Conservation (phyloP, 257 asterid genomes). For the Euphrasia confusa region DNA sequence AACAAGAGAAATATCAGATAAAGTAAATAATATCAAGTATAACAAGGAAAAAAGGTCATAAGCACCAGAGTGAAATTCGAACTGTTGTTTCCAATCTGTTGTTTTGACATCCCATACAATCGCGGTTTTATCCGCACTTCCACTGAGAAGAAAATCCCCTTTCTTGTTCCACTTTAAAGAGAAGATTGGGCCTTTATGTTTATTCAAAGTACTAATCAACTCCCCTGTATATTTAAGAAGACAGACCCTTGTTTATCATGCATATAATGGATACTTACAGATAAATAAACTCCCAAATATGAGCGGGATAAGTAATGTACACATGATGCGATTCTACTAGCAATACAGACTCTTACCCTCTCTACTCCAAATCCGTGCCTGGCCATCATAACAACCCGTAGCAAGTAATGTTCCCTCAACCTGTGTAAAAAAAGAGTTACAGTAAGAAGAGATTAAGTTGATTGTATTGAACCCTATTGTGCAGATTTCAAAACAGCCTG, state of each 20-base stretch:
- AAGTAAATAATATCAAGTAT: not conserved
- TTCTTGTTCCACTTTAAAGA: slow-evolving; percentile 81
- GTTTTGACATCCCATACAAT: slow-evolving; percentile 75
- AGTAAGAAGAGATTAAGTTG: not conserved
- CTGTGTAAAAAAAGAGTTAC: slow-evolving; percentile 26
- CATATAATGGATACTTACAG: slow-evolving; percentile 10
- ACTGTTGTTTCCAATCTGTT: slow-evolving; percentile 68
- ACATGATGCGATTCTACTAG: not conserved
- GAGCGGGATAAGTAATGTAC: not conserved
- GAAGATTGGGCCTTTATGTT: slow-evolving; percentile 76
- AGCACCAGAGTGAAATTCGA: slow-evolving; percentile 68
- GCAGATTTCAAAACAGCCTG: slow-evolving; percentile 1
- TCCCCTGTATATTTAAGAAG: slow-evolving; percentile 48
- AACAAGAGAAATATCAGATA: not conserved
- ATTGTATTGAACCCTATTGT: not conserved
- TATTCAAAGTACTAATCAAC: slow-evolving; percentile 49
- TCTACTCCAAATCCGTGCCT: slow-evolving; percentile 70
- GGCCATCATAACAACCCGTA: slow-evolving; percentile 80
- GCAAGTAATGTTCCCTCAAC: slow-evolving; percentile 74
- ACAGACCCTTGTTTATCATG: slow-evolving; percentile 13
- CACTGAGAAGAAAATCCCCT: slow-evolving; percentile 73
- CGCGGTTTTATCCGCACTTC: slow-evolving; percentile 75
- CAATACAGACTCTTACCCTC: slow-evolving; percentile 42
- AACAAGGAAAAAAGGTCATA: not conserved
- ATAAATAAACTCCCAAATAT: slow-evolving; percentile 3